Base-by-base conservation (phyloP, 2,329 filamentous ascomycete genomes). In the Cordyceps fumosorosea region DNA sequence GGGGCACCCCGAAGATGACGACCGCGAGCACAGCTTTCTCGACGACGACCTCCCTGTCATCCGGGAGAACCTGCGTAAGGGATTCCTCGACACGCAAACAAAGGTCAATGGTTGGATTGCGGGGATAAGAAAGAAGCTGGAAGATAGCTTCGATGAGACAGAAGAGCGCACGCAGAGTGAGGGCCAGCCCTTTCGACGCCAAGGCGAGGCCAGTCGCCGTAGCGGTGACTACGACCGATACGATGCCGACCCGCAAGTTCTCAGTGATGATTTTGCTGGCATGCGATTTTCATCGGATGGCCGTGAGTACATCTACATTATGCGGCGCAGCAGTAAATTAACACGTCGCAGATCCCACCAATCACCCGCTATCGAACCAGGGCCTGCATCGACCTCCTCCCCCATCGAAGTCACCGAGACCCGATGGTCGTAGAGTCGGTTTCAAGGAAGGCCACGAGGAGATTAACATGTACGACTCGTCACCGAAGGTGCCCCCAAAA, bases 41-140 rank as follows among this genome's bases (percentile, higher is more conserved):
- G 95, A 99, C 69, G 95, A 99, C 69, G 95, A 99, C 68, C 84
- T 99, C 16, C 93, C 95, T 1, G 87, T 93, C 56, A 97, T 99
- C 71, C 88, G 88, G 67, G 91, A 96, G 72, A 97, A 96, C 70
- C 84, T 99, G 68, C 89, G 89, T 72, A 96, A 98, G 77, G 95
- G 95, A 4, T 99, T 99, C 76, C 71, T 92, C 61, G 93, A 99
- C 71, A 98, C 95, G 2, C 95, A 98, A 77, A 87, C 85, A 61
- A 96, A 90, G 71, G 90, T 99, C 69, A 98, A 96, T 77, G 84
- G 85, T 56, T 98, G 93, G 93, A 91, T 99, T 69, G 89, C 85
- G 56, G 92, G 87, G 65, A 80, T 99, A 72, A 95, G 91, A 78
- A 98, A 98, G 84, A 91, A 88, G 75, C 84, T 99, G 40, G 93